phyloP scores from a whole-genome alignment of 257 asterid genomes.

The Apocynum venetum region DNA sequence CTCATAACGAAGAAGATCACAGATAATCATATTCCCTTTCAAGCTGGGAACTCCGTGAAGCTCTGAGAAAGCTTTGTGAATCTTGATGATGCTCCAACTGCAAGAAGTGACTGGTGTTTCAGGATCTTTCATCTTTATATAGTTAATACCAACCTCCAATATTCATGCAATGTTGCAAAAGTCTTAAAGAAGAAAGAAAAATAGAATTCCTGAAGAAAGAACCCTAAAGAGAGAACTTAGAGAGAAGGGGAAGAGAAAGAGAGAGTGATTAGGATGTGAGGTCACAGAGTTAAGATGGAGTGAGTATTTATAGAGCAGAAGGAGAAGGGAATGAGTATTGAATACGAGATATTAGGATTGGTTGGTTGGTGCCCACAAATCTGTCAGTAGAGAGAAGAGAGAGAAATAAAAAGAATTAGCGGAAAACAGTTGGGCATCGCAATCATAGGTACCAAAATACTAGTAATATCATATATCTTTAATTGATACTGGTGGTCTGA shows the following conservation, averaged over 20 bases:
- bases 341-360: conserved; percentile 14
- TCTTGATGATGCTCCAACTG: conserved; percentile 39
- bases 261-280: background rate
- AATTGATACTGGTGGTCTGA: conserved; percentile 13
- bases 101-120: conserved; percentile 24
- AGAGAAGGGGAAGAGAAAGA: background rate
- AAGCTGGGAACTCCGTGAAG: background rate
- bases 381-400: background rate
- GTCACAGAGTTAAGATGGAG: background rate
- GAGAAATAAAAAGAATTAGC: background rate
- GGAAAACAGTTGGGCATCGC: conserved; percentile 26
- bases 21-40: background rate
- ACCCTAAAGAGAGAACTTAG: background rate
- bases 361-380: conserved; percentile 17
- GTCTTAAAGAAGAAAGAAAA: background rate
- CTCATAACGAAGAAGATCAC: conserved; percentile 9
- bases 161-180: background rate
- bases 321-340: background rate
- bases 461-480: background rate
- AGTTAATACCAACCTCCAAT: too few species aligned
- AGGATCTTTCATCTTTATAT: background rate
- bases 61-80: conserved; percentile 26
- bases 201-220: background rate
- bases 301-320: conserved; percentile 18
- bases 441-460: conserved; percentile 23